Conservation (phyloP, 805 yeast genomes). For the Diddensiella santjacobensis region DNA sequence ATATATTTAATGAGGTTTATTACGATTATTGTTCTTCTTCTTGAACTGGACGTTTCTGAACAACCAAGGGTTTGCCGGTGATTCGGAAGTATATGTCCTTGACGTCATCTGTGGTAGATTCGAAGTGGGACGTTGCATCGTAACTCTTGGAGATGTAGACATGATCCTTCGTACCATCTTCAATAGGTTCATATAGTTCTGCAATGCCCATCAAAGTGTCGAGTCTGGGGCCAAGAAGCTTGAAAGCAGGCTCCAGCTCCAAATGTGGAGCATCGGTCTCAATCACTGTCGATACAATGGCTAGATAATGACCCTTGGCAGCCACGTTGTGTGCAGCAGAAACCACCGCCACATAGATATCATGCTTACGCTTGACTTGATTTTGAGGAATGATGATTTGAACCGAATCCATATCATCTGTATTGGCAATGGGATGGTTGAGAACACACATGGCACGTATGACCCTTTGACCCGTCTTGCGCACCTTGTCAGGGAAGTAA, state of each 20-base stretch:
- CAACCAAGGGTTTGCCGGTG: constrained; percentile 85
- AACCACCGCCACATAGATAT: constrained; percentile 87
- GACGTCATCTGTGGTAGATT: constrained; percentile 93
- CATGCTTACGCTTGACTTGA: constrained; percentile 88
- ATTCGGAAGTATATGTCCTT: constrained; percentile 89
- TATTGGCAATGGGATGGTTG: constrained; percentile 83
- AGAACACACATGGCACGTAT: constrained; percentile 85
- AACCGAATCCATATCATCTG: constrained; percentile 78
- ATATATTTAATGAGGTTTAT: neutral
- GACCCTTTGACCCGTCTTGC: constrained; percentile 67
- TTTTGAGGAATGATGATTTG: constrained; percentile 96
- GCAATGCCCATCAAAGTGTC: constrained; percentile 94
- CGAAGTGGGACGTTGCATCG: constrained; percentile 94
- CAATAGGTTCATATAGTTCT: constrained; percentile 80
- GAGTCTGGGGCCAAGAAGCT: constrained; percentile 69
- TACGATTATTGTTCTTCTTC: constrained; percentile 41
- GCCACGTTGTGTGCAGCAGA: constrained; percentile 88
- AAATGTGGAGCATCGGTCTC: constrained; percentile 91
- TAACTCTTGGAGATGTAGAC: constrained; percentile 84
- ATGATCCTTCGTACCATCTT: constrained; percentile 75
- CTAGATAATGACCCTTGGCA: constrained; percentile 83
- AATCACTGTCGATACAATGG: constrained; percentile 89
- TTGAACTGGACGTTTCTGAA: constrained; percentile 67
- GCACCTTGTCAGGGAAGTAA: constrained; percentile 83
- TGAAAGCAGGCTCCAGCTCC: constrained; percentile 92